phyloP scores from a whole-genome alignment of 768 basidiomycete genomes.

The Podaxis sp. region DNA sequence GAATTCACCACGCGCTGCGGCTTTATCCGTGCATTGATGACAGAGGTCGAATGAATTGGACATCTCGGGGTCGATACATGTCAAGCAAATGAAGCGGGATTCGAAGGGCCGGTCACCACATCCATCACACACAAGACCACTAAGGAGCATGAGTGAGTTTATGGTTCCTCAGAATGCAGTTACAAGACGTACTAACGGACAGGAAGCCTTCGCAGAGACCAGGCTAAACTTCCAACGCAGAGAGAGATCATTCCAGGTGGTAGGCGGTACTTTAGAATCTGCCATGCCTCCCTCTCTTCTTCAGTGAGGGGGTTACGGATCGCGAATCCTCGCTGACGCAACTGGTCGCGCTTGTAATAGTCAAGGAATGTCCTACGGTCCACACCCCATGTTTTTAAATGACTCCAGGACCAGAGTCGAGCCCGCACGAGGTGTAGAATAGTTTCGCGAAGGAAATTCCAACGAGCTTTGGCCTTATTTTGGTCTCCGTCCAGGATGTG shows the following conservation, averaged over 20 bases:
- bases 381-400: slow-evolving; percentile 22
- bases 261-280: slow-evolving; percentile 22
- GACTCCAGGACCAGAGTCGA: not conserved
- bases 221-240: slow-evolving; percentile 29
- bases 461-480: slow-evolving; percentile 13
- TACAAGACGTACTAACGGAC: slow-evolving; percentile 29
- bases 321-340: slow-evolving; percentile 25
- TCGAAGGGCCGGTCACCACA: slow-evolving; percentile 30
- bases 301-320: slow-evolving; percentile 22
- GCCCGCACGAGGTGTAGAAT: slow-evolving; percentile 6
- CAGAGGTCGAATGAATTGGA: slow-evolving; percentile 18
- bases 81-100: slow-evolving; percentile 28
- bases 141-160: not conserved
- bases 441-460: slow-evolving; percentile 11
- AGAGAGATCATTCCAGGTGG: slow-evolving; percentile 33
- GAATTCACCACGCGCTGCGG: not conserved
- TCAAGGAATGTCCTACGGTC: slow-evolving; percentile 31
- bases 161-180: not conserved
- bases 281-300: slow-evolving; percentile 26
- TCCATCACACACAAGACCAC: slow-evolving; percentile 28
- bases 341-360: slow-evolving; percentile 24
- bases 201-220: slow-evolving; percentile 32
- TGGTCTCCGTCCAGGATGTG: slow-evolving; percentile 22
- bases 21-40: not conserved
- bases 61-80: slow-evolving; percentile 32